Evolutionary conservation across 129 eudicot genomes (phyloP), one percentile per base, ranked within the genome.

Genomic region (Chrysanthemum lavandulifolium): DNA sequence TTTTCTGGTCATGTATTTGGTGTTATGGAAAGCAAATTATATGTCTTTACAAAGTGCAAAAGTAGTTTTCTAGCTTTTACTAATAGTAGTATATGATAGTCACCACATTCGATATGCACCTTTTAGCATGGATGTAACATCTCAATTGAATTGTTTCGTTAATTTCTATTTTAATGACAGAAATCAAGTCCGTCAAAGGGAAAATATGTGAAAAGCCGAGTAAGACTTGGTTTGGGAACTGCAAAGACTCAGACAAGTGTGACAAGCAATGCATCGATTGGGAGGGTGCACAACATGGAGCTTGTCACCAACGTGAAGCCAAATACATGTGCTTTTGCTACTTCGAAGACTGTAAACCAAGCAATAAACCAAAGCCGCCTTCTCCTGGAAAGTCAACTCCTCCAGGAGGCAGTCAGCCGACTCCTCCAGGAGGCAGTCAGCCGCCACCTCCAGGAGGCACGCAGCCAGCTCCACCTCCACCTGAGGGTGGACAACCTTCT

Each of bases 311-410:
- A 67, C 82, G 82, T 33, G 82, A 73, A 65, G 23, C 74, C 14
- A 45, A 65, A 66, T 73, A 72, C 68, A 79, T 72, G 82, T 79
- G 82, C 21, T 79, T 57, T 57, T 79, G 82, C 62, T 79, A 79
- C 50, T 5, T 5, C 0, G n/a, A 71, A 1, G 40, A 33, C 5
- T 33, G 40, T 33, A 33, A 33, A 33, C 4, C 40, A 33, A 33
- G 40, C 6, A 33, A 33, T 0, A 33, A 33, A 33, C 40, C 40
- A 2, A 68, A 54, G 23, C 73, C 18, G 13, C 56, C 67, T 1
- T 56, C 45, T 25, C 76, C 76, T 61, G 45, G 43, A 2, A 68
- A 54, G 23, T 50, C 67, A 13, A 54, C 67, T 1, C 67, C 57
- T 25, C 76, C 76, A 5, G 43, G 51, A 13, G 23, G 14, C 5